phyloP scores from a whole-genome alignment of 176 grass and related monocot genomes.

The Urochloa ruziziensis region DNA sequence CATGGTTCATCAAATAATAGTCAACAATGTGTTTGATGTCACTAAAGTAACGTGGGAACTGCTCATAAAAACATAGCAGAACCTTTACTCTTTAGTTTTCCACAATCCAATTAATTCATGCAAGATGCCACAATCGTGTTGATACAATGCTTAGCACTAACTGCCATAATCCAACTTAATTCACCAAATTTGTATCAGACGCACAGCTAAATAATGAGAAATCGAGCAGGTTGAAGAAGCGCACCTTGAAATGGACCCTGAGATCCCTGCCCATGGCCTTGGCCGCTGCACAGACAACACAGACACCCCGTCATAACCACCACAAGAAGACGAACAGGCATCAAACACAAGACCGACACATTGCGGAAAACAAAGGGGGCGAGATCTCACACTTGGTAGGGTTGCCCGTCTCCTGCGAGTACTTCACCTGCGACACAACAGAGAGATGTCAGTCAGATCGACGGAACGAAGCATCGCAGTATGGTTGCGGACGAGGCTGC shows the following conservation, averaged over 20 bases:
- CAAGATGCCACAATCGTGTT: not conserved
- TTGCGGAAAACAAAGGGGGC: no score
- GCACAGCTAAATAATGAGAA: not conserved
- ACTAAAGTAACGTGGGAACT: slow-evolving; percentile 32
- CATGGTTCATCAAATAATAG: not conserved
- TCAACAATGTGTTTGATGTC: slow-evolving; percentile 12
- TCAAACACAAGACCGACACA: no score
- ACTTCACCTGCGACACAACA: slow-evolving; percentile 59
- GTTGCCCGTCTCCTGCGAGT: slow-evolving; percentile 66
- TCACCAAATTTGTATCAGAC: no score
- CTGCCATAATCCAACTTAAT: not conserved
- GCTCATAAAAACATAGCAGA: slow-evolving; percentile 2
- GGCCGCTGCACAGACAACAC: slow-evolving; percentile 52
- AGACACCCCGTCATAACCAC: slow-evolving; percentile 4
- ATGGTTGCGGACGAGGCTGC: not conserved
- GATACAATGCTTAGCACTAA: not conserved
- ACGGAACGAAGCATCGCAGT: not conserved
- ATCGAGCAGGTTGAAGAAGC: not conserved
- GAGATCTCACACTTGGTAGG: slow-evolving; percentile 71
- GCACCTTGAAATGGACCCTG: slow-evolving; percentile 84
- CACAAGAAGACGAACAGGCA: not conserved
- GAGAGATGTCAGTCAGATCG: slow-evolving; percentile 8
- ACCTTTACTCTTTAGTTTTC: slow-evolving; percentile 39
- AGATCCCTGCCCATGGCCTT: slow-evolving; percentile 82
- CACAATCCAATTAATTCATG: not conserved